These are phyloP conservation scores for Aspergillus sp. DNA, from an alignment of 2,329 filamentous ascomycete genomes.

Conservation along the genomic window DNA sequence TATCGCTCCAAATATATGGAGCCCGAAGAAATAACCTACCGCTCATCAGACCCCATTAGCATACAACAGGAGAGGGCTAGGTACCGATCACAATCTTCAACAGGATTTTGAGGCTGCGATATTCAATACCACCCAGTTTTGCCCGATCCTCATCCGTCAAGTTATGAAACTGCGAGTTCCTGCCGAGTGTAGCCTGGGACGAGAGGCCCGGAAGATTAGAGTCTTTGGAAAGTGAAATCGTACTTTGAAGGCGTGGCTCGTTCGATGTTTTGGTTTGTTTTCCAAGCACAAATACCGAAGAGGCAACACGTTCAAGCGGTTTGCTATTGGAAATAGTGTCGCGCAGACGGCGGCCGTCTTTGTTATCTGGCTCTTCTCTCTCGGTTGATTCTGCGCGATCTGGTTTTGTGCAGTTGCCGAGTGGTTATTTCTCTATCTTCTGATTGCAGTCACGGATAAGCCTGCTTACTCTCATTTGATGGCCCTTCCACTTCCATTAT, in stretches of 20 bases:
- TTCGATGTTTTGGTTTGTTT: conserved; percentile 9
- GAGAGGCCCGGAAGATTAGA: conserved; percentile 43
- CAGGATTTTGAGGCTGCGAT: conserved; percentile 50
- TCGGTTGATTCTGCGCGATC: conserved; percentile 4
- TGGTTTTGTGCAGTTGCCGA: background rate
- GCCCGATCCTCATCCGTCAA: conserved; percentile 44
- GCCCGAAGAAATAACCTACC: conserved; percentile 47
- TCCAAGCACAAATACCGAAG: conserved; percentile 12
- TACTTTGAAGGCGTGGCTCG: conserved; percentile 14
- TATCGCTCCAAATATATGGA: conserved; percentile 50
- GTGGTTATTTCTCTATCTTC: background rate
- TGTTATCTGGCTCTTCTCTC: conserved; percentile 6
- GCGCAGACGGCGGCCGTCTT: background rate
- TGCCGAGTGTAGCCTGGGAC: conserved; percentile 44
- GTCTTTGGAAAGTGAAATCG: conserved; percentile 20
- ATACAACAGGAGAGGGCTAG: conserved; percentile 4
- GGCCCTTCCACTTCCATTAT: conserved; percentile 26
- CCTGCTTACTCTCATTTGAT: conserved; percentile 10
- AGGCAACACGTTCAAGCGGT: conserved; percentile 10
- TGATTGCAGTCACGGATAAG: background rate
- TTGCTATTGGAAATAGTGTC: background rate
- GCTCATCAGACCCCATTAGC: background rate
- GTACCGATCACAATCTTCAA: conserved; percentile 48
- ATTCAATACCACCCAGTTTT: conserved; percentile 54
- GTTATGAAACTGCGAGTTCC: conserved; percentile 50